These are phyloP conservation scores for Cytospora leucostoma DNA, from an alignment of 2,329 filamentous ascomycete genomes.

Conservation along the genomic window DNA sequence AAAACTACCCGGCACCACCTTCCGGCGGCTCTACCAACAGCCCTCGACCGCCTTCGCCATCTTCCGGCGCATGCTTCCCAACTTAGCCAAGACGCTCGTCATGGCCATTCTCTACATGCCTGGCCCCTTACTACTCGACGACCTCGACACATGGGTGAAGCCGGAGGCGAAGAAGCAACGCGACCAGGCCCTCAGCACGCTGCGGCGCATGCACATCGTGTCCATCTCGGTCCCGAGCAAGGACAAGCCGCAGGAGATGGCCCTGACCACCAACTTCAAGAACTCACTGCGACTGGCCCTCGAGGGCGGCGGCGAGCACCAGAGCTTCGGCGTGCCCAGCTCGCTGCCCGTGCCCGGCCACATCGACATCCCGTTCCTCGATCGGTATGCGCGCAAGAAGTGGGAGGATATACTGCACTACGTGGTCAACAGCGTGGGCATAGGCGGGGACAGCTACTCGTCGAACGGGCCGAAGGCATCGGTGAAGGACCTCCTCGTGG, in stretches of 20 bases:
- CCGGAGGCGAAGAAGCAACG: conserved; percentile 67
- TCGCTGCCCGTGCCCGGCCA: conserved; percentile 61
- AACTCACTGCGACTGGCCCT: conserved; percentile 82
- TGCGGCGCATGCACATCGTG: conserved; percentile 86
- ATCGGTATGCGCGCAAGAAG: conserved; percentile 81
- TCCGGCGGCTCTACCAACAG: conserved; percentile 90
- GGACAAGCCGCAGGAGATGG: conserved; percentile 68
- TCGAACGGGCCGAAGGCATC: conserved; percentile 65
- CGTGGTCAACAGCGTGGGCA: conserved; percentile 77
- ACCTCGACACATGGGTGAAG: conserved; percentile 85
- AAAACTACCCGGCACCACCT: conserved; percentile 84
- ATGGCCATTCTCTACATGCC: conserved; percentile 95
- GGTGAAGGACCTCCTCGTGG: conserved; percentile 81
- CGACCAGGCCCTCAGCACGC: conserved; percentile 78
- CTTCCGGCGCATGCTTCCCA: conserved; percentile 94
- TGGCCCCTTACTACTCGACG: conserved; percentile 72
- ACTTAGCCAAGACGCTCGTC: conserved; percentile 91
- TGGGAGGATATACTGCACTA: conserved; percentile 98
- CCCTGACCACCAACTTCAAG: conserved; percentile 79
- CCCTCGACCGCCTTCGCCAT: conserved; percentile 94
- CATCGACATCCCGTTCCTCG: conserved; percentile 72
- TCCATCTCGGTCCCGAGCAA: conserved; percentile 62
- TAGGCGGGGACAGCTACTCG: conserved; percentile 50
- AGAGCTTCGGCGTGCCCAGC: conserved; percentile 89
- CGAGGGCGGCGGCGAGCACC: conserved; percentile 80